phyloP scores from a whole-genome alignment of 495 filamentous ascomycete genomes.

The Aspergillus campestris region DNA sequence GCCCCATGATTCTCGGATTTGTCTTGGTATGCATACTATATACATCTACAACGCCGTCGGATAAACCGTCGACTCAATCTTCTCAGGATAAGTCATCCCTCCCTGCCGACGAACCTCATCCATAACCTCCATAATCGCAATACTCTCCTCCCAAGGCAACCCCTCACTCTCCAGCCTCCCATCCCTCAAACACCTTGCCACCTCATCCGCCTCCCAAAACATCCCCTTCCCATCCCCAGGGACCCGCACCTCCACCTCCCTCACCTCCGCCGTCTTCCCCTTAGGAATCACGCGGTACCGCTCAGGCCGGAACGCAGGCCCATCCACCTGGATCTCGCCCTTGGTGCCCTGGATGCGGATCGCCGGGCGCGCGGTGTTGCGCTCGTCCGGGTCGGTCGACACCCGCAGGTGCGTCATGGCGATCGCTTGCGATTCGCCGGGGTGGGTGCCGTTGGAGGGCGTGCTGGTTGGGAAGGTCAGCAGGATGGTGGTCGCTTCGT shows the following conservation, averaged over 20 bases:
- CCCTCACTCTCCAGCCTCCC: slow-evolving; percentile 69
- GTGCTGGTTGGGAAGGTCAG: slow-evolving; percentile 64
- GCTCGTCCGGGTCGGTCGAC: slow-evolving; percentile 54
- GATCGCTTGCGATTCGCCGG: slow-evolving; percentile 53
- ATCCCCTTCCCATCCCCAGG: slow-evolving; percentile 70
- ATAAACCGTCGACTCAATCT: slow-evolving; percentile 72
- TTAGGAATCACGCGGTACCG: slow-evolving; percentile 50
- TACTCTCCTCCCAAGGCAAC: slow-evolving; percentile 72
- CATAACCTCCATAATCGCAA: slow-evolving; percentile 91
- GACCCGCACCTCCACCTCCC: slow-evolving; percentile 56
- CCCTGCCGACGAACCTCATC: slow-evolving; percentile 76
- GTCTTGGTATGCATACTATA: not conserved
- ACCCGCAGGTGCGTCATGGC: slow-evolving; percentile 71
- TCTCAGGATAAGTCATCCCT: slow-evolving; percentile 68
- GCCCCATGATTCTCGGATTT: too few species aligned
- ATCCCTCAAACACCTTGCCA: slow-evolving; percentile 72
- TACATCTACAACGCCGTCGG: slow-evolving; percentile 32
- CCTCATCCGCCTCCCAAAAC: slow-evolving; percentile 95
- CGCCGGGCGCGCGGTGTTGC: slow-evolving; percentile 53
- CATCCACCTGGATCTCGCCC: slow-evolving; percentile 79
- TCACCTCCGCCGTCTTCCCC: slow-evolving; percentile 35
- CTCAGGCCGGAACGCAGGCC: slow-evolving; percentile 62
- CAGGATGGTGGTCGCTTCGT: slow-evolving; percentile 74
- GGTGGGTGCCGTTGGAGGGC: slow-evolving; percentile 27
- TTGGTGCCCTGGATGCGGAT: slow-evolving; percentile 78